These are phyloP conservation scores for Calocera viscosa DNA, from an alignment of 768 basidiomycete species.

Conservation along the genomic window DNA sequence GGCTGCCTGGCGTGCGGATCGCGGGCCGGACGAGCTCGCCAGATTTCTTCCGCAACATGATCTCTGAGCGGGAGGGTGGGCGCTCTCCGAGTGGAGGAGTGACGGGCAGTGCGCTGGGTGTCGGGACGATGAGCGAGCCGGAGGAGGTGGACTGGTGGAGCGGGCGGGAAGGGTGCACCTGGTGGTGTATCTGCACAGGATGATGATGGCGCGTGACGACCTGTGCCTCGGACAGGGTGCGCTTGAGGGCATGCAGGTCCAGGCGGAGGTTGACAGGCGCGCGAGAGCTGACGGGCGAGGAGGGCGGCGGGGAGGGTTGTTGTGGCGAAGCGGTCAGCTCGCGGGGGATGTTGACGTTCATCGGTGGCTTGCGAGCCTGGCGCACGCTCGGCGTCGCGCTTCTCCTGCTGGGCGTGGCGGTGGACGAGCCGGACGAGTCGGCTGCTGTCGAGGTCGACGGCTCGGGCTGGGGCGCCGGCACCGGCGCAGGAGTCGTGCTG, in stretches of 20 bases:
- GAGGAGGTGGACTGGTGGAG: slow-evolving; percentile 12
- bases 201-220: background rate
- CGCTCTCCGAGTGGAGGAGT: background rate
- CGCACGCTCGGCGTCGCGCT: background rate
- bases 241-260: slow-evolving; percentile 16
- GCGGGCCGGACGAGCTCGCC: slow-evolving; percentile 65
- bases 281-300: slow-evolving; percentile 3
- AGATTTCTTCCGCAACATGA: slow-evolving; percentile 74
- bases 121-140: background rate
- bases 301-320: background rate
- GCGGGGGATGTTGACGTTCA: slow-evolving; percentile 4
- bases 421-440: slow-evolving; percentile 1
- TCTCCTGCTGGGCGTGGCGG: background rate
- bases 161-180: background rate
- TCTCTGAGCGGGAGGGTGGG: slow-evolving; percentile 7
- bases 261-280: slow-evolving; percentile 11
- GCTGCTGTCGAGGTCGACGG: background rate
- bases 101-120: background rate
- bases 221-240: background rate
- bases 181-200: background rate
- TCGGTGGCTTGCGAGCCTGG: slow-evolving; percentile 9
- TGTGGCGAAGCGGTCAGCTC: slow-evolving; percentile 4
- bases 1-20: slow-evolving; percentile 34
- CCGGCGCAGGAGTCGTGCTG: background rate
- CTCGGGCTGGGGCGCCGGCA: background rate